Percentiles rank a stretch among this genome's conserved stretches.
Conservation (phyloP, 495 filamentous ascomycete species). For the Penicillium bialowiezense region DNA sequence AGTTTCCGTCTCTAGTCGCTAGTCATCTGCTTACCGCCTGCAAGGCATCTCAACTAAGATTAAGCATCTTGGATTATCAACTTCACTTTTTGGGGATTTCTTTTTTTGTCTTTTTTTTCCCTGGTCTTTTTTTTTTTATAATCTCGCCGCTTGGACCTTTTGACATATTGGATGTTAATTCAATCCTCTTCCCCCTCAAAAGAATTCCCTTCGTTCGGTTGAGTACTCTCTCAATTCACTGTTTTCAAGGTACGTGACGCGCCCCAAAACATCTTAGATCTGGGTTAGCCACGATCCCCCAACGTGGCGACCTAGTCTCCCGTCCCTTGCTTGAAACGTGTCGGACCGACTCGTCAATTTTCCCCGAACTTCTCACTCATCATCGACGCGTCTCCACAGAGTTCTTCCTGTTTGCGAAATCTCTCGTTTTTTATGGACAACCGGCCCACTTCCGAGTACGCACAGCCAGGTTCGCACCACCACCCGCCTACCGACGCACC, state of each 20-base stretch:
- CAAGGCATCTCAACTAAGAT: slow-evolving; percentile 52
- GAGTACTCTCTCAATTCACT: neutral
- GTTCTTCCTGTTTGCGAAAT: slow-evolving; percentile 15
- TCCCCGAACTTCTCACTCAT: slow-evolving; percentile 19
- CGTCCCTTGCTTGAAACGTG: slow-evolving; percentile 34
- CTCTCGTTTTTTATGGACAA: slow-evolving; percentile 65
- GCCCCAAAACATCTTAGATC: neutral
- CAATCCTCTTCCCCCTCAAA: too few relatives aligned
- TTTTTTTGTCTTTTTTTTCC: slow-evolving; percentile 17
- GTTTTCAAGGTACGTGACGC: neutral
- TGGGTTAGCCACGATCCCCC: slow-evolving; percentile 18
- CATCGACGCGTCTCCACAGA: slow-evolving; percentile 17
- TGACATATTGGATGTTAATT: too few relatives aligned
- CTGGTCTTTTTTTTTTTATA: too few relatives aligned
- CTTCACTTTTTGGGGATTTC: slow-evolving; percentile 15
- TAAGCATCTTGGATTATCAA: slow-evolving; percentile 48
- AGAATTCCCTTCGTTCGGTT: too few relatives aligned
- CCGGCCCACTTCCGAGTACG: slow-evolving; percentile 86
- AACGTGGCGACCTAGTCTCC: slow-evolving; percentile 26
- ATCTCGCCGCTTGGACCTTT: slow-evolving; percentile 4
- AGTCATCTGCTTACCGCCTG: slow-evolving; percentile 46
- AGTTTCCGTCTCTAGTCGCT: slow-evolving; percentile 27
- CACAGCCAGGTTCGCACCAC: slow-evolving; percentile 98
- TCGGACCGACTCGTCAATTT: slow-evolving; percentile 28
- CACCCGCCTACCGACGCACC: slow-evolving; percentile 50